These are phyloP conservation scores for Globisporangium paroecandrum DNA, from an alignment of 352 stramenopile genomes.

Conservation along the genomic window DNA sequence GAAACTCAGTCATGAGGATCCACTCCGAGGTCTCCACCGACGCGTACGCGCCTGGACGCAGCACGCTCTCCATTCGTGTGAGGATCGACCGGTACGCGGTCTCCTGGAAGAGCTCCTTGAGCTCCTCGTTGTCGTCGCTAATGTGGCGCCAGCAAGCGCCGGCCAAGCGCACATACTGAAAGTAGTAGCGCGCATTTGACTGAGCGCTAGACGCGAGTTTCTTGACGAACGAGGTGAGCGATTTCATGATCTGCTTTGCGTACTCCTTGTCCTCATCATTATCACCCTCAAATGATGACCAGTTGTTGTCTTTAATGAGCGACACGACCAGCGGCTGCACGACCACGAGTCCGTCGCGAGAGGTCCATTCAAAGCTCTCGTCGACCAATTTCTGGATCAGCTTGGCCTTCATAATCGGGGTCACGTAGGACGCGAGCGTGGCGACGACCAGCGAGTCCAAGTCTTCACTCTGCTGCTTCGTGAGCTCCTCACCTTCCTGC, in stretches of 20 bases:
- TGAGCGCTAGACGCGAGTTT: slow-evolving; percentile 17
- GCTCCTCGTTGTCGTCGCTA: background rate
- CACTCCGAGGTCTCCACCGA: slow-evolving; percentile 41
- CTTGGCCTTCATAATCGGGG: slow-evolving; percentile 3
- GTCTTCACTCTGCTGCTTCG: slow-evolving; percentile 12
- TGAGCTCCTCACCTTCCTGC: slow-evolving; percentile 1
- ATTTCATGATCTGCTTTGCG: background rate
- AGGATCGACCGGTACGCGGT: slow-evolving; percentile 29
- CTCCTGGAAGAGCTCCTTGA: slow-evolving; percentile 25
- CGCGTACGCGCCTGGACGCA: slow-evolving; percentile 28
- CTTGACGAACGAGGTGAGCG: slow-evolving; percentile 19
- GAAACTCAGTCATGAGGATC: slow-evolving; percentile 37
- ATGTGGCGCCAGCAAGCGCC: slow-evolving; percentile 20
- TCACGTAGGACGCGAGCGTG: slow-evolving; percentile 16
- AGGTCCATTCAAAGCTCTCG: slow-evolving; percentile 16
- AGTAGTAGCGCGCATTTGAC: slow-evolving; percentile 21
- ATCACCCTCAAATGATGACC: background rate
- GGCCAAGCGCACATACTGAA: slow-evolving; percentile 19
- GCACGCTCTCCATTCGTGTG: slow-evolving; percentile 26
- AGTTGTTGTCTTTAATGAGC: slow-evolving; percentile 15
- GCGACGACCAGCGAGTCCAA: slow-evolving; percentile 20
- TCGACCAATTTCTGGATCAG: slow-evolving; percentile 16
- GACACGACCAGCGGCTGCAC: slow-evolving; percentile 22
- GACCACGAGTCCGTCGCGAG: slow-evolving; percentile 13
- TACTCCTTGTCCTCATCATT: background rate